phyloP scores from a whole-genome alignment of 2,329 filamentous ascomycete genomes.

The Tolypocladium pustulatum region DNA sequence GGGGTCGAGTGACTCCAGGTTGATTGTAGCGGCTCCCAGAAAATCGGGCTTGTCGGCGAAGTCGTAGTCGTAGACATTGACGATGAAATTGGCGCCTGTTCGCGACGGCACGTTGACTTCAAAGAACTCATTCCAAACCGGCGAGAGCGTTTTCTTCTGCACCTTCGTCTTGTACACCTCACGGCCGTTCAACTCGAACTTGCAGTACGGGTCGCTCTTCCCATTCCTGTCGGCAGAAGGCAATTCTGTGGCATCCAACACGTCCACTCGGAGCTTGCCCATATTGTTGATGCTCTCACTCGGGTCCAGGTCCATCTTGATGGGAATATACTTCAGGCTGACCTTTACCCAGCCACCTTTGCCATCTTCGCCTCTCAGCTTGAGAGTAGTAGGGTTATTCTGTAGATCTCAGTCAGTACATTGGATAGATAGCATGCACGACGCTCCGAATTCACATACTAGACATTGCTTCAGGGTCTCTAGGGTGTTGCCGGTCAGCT shows the following conservation, averaged over 20 bases:
- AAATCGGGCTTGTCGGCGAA: slow-evolving; percentile 92
- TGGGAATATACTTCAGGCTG: slow-evolving; percentile 87
- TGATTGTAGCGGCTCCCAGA: slow-evolving; percentile 67
- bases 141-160: slow-evolving; percentile 92
- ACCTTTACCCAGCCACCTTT: slow-evolving; percentile 72
- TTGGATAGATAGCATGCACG: neutral
- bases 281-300: slow-evolving; percentile 99
- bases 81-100: slow-evolving; percentile 71
- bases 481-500: slow-evolving; percentile 73
- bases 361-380: slow-evolving; percentile 69
- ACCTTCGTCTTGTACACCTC: slow-evolving; percentile 92
- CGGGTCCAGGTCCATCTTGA: slow-evolving; percentile 88
- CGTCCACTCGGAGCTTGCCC: slow-evolving; percentile 86
- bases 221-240: slow-evolving; percentile 92
- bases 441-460: slow-evolving; percentile 36
- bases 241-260: slow-evolving; percentile 78
- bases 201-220: slow-evolving; percentile 94
- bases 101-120: slow-evolving; percentile 74
- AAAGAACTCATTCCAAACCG: slow-evolving; percentile 94
- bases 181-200: slow-evolving; percentile 81
- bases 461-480: slow-evolving; percentile 81
- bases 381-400: slow-evolving; percentile 82
- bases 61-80: slow-evolving; percentile 90
- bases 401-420: slow-evolving; percentile 19
- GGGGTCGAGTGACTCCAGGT: slow-evolving; percentile 71